Conservation (phyloP, 2,329 filamentous ascomycete genomes). For the Penicillium sp. region DNA sequence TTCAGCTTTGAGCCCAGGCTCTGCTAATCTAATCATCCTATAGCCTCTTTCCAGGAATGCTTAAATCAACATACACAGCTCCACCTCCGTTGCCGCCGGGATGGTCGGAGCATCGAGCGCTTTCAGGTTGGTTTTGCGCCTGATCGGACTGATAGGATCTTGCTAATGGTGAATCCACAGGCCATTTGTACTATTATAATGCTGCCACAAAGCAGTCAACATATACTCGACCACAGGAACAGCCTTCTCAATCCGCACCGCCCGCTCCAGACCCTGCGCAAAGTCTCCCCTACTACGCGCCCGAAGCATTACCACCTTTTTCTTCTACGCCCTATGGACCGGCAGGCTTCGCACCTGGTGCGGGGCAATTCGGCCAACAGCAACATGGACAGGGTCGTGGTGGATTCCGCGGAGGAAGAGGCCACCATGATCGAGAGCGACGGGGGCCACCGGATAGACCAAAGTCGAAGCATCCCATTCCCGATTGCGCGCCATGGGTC, state of each 20-base stretch:
- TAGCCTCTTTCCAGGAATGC: constrained; percentile 49
- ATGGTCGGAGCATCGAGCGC: constrained; percentile 93
- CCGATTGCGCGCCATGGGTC: constrained; percentile 80
- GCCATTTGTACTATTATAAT: constrained; percentile 88
- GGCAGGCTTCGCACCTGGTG: constrained; percentile 16
- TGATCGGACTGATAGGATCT: constrained; percentile 7
- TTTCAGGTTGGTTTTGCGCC: constrained; percentile 55
- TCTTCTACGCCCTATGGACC: constrained; percentile 38
- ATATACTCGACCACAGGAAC: constrained; percentile 68
- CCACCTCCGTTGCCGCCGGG: constrained; percentile 68
- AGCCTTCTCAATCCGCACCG: constrained; percentile 27
- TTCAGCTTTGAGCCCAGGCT: constrained; percentile 8
- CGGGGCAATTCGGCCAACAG: constrained; percentile 13
- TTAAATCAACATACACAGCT: constrained; percentile 74
- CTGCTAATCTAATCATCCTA: background rate
- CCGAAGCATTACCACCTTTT: constrained; percentile 36
- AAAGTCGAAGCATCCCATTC: constrained; percentile 73
- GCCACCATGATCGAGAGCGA: constrained; percentile 59
- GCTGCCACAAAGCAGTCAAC: constrained; percentile 78
- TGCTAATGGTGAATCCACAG: constrained; percentile 40
- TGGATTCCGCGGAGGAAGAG: constrained; percentile 50
- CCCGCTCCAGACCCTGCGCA: constrained; percentile 45
- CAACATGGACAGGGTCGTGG: constrained; percentile 45
- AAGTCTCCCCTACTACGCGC: constrained; percentile 27
- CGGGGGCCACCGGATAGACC: constrained; percentile 77